Conservation (phyloP, 2,329 filamentous ascomycete species). For the Hymenoscyphus linearis region DNA sequence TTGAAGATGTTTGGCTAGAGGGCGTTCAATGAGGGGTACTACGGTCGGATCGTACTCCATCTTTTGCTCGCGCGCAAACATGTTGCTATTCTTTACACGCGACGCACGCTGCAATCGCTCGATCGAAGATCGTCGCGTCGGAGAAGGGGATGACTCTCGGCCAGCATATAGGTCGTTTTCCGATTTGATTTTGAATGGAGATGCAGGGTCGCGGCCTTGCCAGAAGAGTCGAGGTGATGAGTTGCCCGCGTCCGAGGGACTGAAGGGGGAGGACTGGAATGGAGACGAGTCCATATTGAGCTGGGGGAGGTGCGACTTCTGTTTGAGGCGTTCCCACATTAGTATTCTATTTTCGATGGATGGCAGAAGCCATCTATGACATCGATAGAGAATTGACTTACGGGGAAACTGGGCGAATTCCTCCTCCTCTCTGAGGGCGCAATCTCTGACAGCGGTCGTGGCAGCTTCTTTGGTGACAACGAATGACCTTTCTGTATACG, state of each 20-base stretch:
- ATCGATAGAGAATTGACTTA: constrained; percentile 51
- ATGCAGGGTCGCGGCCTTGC: constrained; percentile 69
- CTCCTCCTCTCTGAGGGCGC: constrained; percentile 78
- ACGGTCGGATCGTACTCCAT: constrained; percentile 85
- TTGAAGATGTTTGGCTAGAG: constrained; percentile 68
- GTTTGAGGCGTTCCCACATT: constrained; percentile 19
- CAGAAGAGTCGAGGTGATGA: constrained; percentile 85
- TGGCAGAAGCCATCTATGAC: background rate
- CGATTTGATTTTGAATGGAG: constrained; percentile 54
- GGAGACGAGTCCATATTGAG: constrained; percentile 72
- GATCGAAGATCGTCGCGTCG: constrained; percentile 80
- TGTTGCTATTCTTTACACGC: constrained; percentile 96
- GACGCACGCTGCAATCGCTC: constrained; percentile 93
- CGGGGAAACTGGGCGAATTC: constrained; percentile 87
- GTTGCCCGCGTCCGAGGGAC: constrained; percentile 44
- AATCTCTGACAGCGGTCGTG: constrained; percentile 82
- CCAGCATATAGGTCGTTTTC: constrained; percentile 65
- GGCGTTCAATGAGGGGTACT: constrained; percentile 73
- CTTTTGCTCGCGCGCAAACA: constrained; percentile 88
- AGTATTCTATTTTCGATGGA: constrained; percentile 26
- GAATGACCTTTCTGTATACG: constrained; percentile 68
- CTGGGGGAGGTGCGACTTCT: constrained; percentile 63
- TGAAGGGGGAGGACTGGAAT: constrained; percentile 77
- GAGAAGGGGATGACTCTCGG: constrained; percentile 53
- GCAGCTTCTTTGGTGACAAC: constrained; percentile 58